A percentile compares a stretch with the other conserved stretches of the same genome.
Conservation (phyloP, 192 early-diverging fungal species). For the Coemansia sp. region DNA sequence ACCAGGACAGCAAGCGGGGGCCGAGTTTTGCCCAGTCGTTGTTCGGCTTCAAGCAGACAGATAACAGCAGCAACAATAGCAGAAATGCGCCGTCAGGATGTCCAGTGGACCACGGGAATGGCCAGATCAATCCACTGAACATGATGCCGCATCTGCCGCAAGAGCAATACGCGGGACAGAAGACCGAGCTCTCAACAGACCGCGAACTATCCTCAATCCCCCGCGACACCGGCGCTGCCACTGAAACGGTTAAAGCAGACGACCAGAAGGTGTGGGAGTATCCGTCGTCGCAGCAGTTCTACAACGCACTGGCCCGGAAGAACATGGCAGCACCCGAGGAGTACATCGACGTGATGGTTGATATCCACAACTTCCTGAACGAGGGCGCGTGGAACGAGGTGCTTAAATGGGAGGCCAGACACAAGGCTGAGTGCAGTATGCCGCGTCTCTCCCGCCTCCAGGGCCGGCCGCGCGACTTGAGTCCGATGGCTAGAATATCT, state of each 20-base stretch:
- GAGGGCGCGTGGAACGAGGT: conserved; percentile 96
- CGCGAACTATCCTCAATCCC: conserved; percentile 80
- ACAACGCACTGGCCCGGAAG: conserved; percentile 83
- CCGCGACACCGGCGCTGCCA: conserved; percentile 14
- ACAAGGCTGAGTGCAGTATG: conserved; percentile 54
- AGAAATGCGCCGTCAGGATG: conserved; percentile 30
- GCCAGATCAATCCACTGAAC: conserved; percentile 77
- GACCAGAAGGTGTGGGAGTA: conserved; percentile 71
- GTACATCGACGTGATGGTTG: conserved; percentile 87
- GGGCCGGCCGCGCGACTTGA: conserved; percentile 78
- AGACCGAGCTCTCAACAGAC: conserved; percentile 72
- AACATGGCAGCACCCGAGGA: conserved; percentile 84
- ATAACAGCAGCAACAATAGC: background rate
- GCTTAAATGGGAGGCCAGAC: conserved; percentile 81
- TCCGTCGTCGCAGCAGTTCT: conserved; percentile 89
- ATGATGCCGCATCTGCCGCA: conserved; percentile 88
- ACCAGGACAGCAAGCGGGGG: conserved; percentile 17
- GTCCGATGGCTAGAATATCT: conserved; percentile 65
- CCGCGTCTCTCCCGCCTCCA: conserved; percentile 80
- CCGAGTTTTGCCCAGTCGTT: conserved; percentile 36
- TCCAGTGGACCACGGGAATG: conserved; percentile 57
- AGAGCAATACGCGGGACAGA: conserved; percentile 64
- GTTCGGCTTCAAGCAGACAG: conserved; percentile 4
- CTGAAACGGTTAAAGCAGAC: conserved; percentile 10
- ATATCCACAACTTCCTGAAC: conserved; percentile 98